Percentiles rank a stretch among this genome's conserved stretches.
Conservation (phyloP, 164 flowering plant genomes). For the Platanus orientalis region DNA sequence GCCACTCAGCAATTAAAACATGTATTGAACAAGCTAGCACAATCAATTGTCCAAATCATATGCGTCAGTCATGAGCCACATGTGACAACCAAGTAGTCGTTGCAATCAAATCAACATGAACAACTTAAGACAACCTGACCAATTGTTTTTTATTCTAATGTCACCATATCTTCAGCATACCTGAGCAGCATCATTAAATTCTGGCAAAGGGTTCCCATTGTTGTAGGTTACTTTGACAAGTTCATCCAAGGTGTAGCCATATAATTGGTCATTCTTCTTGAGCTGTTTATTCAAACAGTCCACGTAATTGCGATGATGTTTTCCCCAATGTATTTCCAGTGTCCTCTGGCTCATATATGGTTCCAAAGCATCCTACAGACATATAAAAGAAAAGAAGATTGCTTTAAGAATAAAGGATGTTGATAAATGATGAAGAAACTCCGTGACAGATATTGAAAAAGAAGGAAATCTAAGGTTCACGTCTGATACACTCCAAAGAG, state of each 20-base stretch:
- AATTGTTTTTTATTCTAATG: neutral
- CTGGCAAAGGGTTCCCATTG: slow-evolving; percentile 82
- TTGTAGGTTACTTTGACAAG: slow-evolving; percentile 83
- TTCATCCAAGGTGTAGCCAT: slow-evolving; percentile 81
- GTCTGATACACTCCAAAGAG: neutral
- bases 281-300: slow-evolving; percentile 82
- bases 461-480: neutral
- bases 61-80: neutral
- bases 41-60: neutral
- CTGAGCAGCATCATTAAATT: slow-evolving; percentile 89
- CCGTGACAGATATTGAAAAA: neutral
- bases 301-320: slow-evolving; percentile 63
- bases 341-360: slow-evolving; percentile 82
- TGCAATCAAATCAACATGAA: neutral
- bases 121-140: neutral
- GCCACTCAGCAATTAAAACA: too few species aligned
- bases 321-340: slow-evolving; percentile 89
- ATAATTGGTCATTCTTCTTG: slow-evolving; percentile 49
- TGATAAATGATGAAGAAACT: slow-evolving; percentile 2
- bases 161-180: slow-evolving; percentile 23
- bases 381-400: neutral
- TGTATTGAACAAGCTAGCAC: too few species aligned
- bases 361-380: slow-evolving; percentile 83
- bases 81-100: neutral
- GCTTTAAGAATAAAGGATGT: neutral